Evolutionary conservation across 495 filamentous ascomycete genomes (phyloP).

Genomic region (Penicillium verhagenii): DNA sequence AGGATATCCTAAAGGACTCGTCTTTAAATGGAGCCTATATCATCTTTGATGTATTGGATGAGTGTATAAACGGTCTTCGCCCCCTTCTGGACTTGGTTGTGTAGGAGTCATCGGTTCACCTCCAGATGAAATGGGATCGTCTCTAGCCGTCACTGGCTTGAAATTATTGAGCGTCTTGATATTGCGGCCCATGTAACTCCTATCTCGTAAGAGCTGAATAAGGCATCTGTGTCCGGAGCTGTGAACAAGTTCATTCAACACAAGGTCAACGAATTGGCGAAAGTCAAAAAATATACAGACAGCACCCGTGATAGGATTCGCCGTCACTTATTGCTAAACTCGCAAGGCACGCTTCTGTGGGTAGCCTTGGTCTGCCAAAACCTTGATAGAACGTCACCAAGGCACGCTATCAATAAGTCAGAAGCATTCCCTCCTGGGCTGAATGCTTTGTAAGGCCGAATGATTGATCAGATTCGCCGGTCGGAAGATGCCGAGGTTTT

Average conservation of each 20-base stretch:
- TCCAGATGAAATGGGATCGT: background rate
- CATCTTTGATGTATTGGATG: background rate
- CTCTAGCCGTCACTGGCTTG: background rate
- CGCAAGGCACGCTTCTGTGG: background rate
- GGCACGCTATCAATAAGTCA: background rate
- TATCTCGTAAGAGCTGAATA: background rate
- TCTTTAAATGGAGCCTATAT: background rate
- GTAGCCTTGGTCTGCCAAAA: constrained; percentile 1
- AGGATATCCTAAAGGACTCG: background rate
- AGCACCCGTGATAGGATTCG: constrained; percentile 45
- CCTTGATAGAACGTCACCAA: background rate
- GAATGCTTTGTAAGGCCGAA: background rate
- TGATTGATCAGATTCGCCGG: background rate
- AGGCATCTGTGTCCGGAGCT: background rate
- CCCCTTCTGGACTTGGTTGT: background rate
- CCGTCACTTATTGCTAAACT: constrained; percentile 31
- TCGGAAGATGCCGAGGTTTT: background rate
- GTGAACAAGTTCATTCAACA: background rate
- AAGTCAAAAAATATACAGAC: background rate
- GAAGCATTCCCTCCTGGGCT: constrained; percentile 1
- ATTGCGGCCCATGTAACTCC: background rate
- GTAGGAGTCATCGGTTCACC: background rate
- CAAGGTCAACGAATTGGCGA: background rate
- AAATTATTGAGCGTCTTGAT: constrained; percentile 1
- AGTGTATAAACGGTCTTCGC: background rate